Conservation (phyloP, 371 early-diverging fungal genomes). For the Apophysomyces elegans region DNA sequence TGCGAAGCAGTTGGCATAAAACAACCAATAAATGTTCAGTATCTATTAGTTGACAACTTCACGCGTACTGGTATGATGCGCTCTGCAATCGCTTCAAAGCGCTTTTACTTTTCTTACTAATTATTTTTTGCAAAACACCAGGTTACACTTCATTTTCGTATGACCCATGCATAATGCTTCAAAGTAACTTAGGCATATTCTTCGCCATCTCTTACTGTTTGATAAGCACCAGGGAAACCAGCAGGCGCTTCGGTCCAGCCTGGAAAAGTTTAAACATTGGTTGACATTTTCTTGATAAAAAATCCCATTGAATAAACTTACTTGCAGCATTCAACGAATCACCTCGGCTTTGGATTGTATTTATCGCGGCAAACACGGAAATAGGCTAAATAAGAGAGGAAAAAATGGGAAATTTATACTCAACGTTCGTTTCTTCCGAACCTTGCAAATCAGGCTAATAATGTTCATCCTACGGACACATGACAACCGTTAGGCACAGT, state of each 20-base stretch:
- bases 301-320: conserved; percentile 14
- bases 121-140: too few species aligned
- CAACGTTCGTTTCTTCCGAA: conserved; percentile 14
- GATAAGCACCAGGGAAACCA: conserved; percentile 53
- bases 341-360: conserved; percentile 48
- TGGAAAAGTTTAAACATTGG: conserved; percentile 5
- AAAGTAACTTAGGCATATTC: too few species aligned
- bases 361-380: conserved; percentile 45
- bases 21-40: too few species aligned
- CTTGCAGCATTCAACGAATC: conserved; percentile 46
- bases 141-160: too few species aligned
- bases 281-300: too few species aligned
- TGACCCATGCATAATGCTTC: too few species aligned
- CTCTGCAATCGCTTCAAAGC: too few species aligned
- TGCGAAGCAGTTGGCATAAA: too few species aligned
- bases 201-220: conserved; percentile 44
- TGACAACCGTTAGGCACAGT: not conserved
- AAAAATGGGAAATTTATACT: not conserved
- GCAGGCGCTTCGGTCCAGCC: conserved; percentile 56
- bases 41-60: too few species aligned
- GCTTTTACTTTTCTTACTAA: too few species aligned
- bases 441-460: conserved; percentile 51
- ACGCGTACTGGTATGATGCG: too few species aligned
- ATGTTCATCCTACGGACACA: conserved; percentile 41
- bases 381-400: conserved; percentile 35